Base-by-base conservation (phyloP, 2,329 filamentous ascomycete genomes). In the Alternaria sp. region DNA sequence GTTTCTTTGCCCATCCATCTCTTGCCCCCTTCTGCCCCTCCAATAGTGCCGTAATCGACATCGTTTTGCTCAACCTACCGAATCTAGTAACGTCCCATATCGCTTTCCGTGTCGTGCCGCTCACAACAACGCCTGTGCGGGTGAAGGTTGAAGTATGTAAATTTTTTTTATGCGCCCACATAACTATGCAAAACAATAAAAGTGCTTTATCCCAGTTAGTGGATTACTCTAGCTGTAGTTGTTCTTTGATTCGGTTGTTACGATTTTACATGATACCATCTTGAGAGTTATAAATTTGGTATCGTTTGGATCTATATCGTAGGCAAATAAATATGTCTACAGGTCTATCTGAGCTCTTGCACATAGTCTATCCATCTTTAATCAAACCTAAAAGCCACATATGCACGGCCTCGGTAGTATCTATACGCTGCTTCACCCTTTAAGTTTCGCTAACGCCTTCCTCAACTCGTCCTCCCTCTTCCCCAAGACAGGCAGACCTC, bases 391-490 rank as follows among this genome's bases (percentile, higher is more conserved):
- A 34, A 21, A 23, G 29, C 24, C 28, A 2, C 28, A 2, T 42
- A 21, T 2, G 24, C 37, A 31, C 24, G 34, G 6, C 23, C 17
- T 23, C 34, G 41, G 4, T 29, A 13, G n/a, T 13, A 14, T 14
- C 31, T 31, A 29, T 24, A 31, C 26, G 31, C 23, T n/a, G 13
- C 21, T 14, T 41, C n/a, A 55, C 14, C 17, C 39, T 39, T 46
- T 21, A 36, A 39, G 29, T 2, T 36, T 36, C 17, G 48, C 63
- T 40, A 77, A 51, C 28, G 39, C 65, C 48, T 53, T 70, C 62
- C 69, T 70, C 58, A 74, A 44, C 36, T 72, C 71, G 24, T 41
- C 57, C 56, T 76, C 72, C n/a, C 54, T 68, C 60, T 67, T 69
- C 0, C 66, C 73, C 28, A 73, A 7, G 8, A 73, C 68, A 54